phyloP scores from a whole-genome alignment of 768 basidiomycete species.

The Xanthoconium purpureum region DNA sequence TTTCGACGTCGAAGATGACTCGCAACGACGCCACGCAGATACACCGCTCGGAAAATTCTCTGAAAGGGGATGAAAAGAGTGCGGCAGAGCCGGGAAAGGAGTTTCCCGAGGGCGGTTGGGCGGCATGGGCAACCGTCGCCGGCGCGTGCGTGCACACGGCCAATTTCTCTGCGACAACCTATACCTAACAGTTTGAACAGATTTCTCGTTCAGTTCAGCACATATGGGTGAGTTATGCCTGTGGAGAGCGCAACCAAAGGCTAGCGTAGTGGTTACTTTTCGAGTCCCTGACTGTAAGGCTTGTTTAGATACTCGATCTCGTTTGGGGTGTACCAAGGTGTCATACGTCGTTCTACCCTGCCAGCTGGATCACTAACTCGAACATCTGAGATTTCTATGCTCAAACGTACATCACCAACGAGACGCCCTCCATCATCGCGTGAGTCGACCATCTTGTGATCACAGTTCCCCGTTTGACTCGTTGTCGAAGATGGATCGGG shows the following conservation, averaged over 20 bases:
- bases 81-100: background rate
- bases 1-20: background rate
- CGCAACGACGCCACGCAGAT: background rate
- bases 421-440: constrained; percentile 40
- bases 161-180: background rate
- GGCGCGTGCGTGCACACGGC: constrained; percentile 25
- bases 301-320: constrained; percentile 34
- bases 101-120: constrained; percentile 30
- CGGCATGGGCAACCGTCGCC: constrained; percentile 30
- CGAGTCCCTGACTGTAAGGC: background rate
- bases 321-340: constrained; percentile 46
- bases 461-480: background rate
- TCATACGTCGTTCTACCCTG: background rate
- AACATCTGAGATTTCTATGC: constrained; percentile 37
- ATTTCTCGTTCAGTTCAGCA: constrained; percentile 39
- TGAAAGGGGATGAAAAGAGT: background rate
- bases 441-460: constrained; percentile 18
- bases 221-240: constrained; percentile 31
- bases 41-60: background rate
- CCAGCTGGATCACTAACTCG: background rate
- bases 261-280: background rate
- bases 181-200: constrained; percentile 14
- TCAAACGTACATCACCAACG: constrained; percentile 35
- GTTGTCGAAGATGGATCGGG: constrained; percentile 40
- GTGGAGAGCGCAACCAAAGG: background rate